phyloP scores from a whole-genome alignment of 2,329 filamentous ascomycete species.

The Stagonosporopsis vannaccii region DNA sequence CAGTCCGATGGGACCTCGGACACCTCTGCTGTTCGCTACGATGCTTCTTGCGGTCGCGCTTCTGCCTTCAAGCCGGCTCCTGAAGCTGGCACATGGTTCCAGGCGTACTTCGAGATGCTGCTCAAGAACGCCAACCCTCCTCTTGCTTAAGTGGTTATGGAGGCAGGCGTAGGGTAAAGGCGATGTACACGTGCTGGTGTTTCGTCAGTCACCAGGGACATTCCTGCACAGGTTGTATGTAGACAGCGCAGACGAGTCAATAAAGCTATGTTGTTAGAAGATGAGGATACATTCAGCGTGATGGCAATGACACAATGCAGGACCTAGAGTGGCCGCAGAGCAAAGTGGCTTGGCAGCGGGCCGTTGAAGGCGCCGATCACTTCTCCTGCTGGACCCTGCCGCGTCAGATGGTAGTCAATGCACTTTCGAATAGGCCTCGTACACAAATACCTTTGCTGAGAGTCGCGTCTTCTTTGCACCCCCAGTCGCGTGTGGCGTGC shows the following conservation, averaged over 20 bases:
- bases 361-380: slow-evolving; percentile 6
- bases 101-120: slow-evolving; percentile 52
- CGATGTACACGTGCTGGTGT: no score
- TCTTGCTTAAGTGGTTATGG: slow-evolving; percentile 21
- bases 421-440: no score
- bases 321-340: neutral
- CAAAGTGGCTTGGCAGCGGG: slow-evolving; percentile 13
- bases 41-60: slow-evolving; percentile 61
- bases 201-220: no score
- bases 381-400: neutral
- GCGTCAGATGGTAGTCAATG: neutral
- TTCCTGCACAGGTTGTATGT: no score
- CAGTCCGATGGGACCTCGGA: slow-evolving; percentile 56
- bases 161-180: neutral
- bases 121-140: slow-evolving; percentile 46
- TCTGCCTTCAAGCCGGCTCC: slow-evolving; percentile 69
- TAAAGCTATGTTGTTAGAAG: neutral
- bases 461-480: neutral
- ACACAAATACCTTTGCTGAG: neutral
- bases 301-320: neutral
- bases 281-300: neutral
- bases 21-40: slow-evolving; percentile 58
- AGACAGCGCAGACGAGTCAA: no score
- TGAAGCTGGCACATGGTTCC: slow-evolving; percentile 74
- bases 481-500: neutral